Evolutionary conservation across 495 filamentous ascomycete genomes (phyloP), one percentile per base, ranked within the genome.

Genomic region (Aspergillus taichungensis): DNA sequence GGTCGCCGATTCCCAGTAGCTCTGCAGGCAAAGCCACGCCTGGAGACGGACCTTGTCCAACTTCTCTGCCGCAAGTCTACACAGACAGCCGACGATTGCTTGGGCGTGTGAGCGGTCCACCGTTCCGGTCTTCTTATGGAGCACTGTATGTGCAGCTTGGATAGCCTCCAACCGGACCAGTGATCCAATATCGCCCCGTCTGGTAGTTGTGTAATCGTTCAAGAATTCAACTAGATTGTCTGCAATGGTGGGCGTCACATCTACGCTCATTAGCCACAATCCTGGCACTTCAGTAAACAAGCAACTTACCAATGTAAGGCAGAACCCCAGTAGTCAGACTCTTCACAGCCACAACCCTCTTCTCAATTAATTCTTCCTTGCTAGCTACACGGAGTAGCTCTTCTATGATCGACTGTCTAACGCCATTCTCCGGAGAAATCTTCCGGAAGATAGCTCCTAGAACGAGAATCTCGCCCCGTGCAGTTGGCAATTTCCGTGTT

Each of bases 111-210:
- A 43, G 13, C 47, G 49, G 30, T 34, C 11, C 31, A 42, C 10
- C 18, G 41, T 12, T 8, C 30, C 35, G 4, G 48, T 36, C 13
- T 55, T 47, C 33, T 37, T 63, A 8, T 60, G 50, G 27, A 71
- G 46, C 37, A 67, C 42, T 30, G 55, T 47, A 30, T 63, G 68
- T 1, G 77, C 72, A 2, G 81, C 82, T 50, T 76, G 73, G 13
- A 95, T 73, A 28, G 86, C 90, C 55, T 89, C 84, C 10, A 88
- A 55, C 9, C 92, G 73, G 9, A 91, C 83, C 28, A 84, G 75
- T 2, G 88, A 94, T 4, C 92, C 92, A 43, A 96, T 73, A 55
- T 99, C 92, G 9, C 92, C 94, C 7, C 88, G 74, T 34, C 85
- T 75, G 53, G 85, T 88, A 8, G 85, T 86, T 0, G 86, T 89